phyloP scores from a whole-genome alignment of 768 basidiomycete genomes.

The Albatrellus ellisii region DNA sequence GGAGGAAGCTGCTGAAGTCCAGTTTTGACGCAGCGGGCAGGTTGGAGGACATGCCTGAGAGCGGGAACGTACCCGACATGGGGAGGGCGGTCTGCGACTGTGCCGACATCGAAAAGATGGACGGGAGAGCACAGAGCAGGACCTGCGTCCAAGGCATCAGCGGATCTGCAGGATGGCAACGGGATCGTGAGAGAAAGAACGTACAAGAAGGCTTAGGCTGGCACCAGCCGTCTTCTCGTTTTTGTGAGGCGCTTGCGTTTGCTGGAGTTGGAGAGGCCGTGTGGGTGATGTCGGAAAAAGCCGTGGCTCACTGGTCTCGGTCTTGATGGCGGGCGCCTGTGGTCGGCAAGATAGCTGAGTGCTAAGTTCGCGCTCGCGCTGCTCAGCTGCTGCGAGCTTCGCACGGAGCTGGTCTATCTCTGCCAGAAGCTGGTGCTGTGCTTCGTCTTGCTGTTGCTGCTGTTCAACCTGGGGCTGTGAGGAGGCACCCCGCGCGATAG shows the following conservation, averaged over 20 bases:
- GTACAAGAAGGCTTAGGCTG: slow-evolving; percentile 60
- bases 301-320: slow-evolving; percentile 43
- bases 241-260: slow-evolving; percentile 34
- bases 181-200: slow-evolving; percentile 15
- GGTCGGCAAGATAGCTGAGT: slow-evolving; percentile 38
- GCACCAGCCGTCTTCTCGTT: slow-evolving; percentile 27
- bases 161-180: slow-evolving; percentile 12
- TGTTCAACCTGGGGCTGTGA: slow-evolving; percentile 19
- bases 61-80: slow-evolving; percentile 42
- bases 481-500: slow-evolving; percentile 35
- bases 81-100: slow-evolving; percentile 33
- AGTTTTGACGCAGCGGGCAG: slow-evolving; percentile 18
- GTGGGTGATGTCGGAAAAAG: slow-evolving; percentile 30
- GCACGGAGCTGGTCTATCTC: slow-evolving; percentile 56
- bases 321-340: slow-evolving; percentile 28
- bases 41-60: slow-evolving; percentile 22
- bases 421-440: slow-evolving; percentile 28
- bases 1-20: slow-evolving; percentile 20
- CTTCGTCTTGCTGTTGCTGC: too few relatives aligned
- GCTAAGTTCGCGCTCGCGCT: slow-evolving; percentile 55
- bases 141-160: slow-evolving; percentile 32
- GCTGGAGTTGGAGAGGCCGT: slow-evolving; percentile 21
- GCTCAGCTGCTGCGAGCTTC: slow-evolving; percentile 48
- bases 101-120: slow-evolving; percentile 54
- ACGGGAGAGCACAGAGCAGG: slow-evolving; percentile 65